Evolutionary conservation across 257 asterid species (phyloP), one percentile per base, ranked within the genome.

Genomic region (Solanum ahanhuiri): DNA sequence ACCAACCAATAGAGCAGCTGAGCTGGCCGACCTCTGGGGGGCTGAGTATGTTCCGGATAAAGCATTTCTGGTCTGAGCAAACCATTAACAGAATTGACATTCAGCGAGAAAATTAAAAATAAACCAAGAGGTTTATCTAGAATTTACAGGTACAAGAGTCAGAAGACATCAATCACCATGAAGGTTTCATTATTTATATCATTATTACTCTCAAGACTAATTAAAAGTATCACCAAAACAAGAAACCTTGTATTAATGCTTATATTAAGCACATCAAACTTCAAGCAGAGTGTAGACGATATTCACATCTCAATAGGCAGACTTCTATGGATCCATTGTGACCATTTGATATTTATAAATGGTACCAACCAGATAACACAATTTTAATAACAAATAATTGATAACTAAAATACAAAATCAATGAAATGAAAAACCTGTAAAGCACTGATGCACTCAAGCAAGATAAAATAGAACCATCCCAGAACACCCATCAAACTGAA

Each of bases 1-100:
- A 87, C 99, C 99, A 90, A 97, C 98, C 92, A 97, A 92, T 85
- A 97, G 99, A 34, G 98, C 98, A 75, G 99, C 98, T 84, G 99
- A 97, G 88, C 98, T 97, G 82, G 98, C 98, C 10, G 99, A 97
- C 87, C 98, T 94, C 94, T 97, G 99, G 86, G 99, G 99, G 76
- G 98, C 99, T 8, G 99, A 97, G 92, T 97, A 97, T 67, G 99
- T 97, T 81, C 99, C 99, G 69, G 99, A 94, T 87, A 97, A 88
- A 83, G 99, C 98, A 87, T 97, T 97, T 91, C 97, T 89, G 30
- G 99, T 97, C 99, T 97, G 98, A 70, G 71, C 35, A 70, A 70
- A 1, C 84, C 93, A 92, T 72, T 72, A 84, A 85, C 72, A 31
- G 86, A 63, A 57, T 48, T 25, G 69, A 83, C 31, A 64, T 48